Evolutionary conservation across 2,329 filamentous ascomycete species (phyloP), one percentile per base, ranked within the genome.

Genomic region (Cladosporium sp.): DNA sequence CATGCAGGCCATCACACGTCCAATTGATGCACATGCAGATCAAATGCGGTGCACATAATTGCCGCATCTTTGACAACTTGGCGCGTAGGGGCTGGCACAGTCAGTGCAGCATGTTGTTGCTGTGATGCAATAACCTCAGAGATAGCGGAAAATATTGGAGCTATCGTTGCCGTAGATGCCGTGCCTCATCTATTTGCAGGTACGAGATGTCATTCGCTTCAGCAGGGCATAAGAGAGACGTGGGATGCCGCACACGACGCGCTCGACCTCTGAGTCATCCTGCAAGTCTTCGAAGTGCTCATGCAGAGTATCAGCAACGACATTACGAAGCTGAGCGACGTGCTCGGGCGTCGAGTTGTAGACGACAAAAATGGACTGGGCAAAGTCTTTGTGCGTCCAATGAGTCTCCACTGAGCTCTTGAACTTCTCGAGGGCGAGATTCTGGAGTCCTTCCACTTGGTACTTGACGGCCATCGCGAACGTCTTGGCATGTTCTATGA

Each of bases 381-480:
- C 66, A 22, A 77, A 69, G 57, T 73, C 70, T 7, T 67, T 56
- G 12, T 70, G 70, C 17, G 60, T 58, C 57, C 70, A 63, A 57
- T 74, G 70, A 42, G 61, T 53, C 20, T 66, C 60, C n/a, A 74
- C 58, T 40, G 74, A 70, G 22, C 66, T 58, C 15, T 67, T 64
- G 60, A 75, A 77, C 59, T 76, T 77, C 35, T 62, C 66, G 25
- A 66, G 64, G 22, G 74, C 68, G 24, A 77, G 70, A 3, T 66
- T 58, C 59, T 74, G 74, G 19, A 77, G 67, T 50, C 71, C 73
- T 12, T 66, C 58, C 44, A 77, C 72, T 48, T 70, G 73, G 58
- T 62, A 63, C 72, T 77, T 77, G 63, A 76, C 73, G 17, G 74
- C 74, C 36, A 75, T 72, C 17, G 74, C 74, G 62, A 76, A 77